These are phyloP conservation scores for Lobulomyces angularis DNA, from an alignment of 192 early-diverging fungal genomes.

Conservation along the genomic window DNA sequence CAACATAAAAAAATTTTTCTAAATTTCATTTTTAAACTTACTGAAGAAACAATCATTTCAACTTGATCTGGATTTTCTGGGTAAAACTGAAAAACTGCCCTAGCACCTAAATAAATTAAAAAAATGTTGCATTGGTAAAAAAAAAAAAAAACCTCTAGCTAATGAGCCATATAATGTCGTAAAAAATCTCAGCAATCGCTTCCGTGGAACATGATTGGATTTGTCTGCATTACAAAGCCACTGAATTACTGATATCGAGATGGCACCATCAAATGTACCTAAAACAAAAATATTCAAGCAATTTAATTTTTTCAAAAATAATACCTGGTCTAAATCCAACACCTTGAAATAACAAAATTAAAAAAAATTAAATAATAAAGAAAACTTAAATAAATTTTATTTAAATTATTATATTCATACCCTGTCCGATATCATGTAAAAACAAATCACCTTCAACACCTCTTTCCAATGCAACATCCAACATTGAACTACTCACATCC, in stretches of 20 bases:
- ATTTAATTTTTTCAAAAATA: too few species aligned
- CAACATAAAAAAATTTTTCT: too few species aligned
- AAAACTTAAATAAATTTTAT: too few species aligned
- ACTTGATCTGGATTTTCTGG: slow-evolving; percentile 91
- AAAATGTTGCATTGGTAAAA: too few species aligned
- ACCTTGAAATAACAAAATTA: too few species aligned
- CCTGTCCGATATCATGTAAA: slow-evolving; percentile 90
- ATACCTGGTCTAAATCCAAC: slow-evolving; percentile 77
- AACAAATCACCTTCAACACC: slow-evolving; percentile 92
- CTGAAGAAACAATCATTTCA: slow-evolving; percentile 73
- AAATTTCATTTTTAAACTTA: too few species aligned
- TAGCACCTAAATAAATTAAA: too few species aligned
- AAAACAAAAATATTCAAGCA: too few species aligned
- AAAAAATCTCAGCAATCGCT: slow-evolving; percentile 80
- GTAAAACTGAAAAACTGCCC: slow-evolving; percentile 98
- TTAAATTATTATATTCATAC: too few species aligned
- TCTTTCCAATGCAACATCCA: slow-evolving; percentile 80
- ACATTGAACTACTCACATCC: slow-evolving; percentile 89
- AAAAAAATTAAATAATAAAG: too few species aligned
- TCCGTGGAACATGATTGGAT: slow-evolving; percentile 68
- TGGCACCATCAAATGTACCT: slow-evolving; percentile 94
- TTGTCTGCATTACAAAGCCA: slow-evolving; percentile 99
- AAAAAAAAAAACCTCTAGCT: too few species aligned
- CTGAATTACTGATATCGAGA: slow-evolving; percentile 89
- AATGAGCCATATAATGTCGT: slow-evolving; percentile 82